Base-by-base conservation (phyloP, 2,329 filamentous ascomycete species). In the Cryphonectria radicalis region DNA sequence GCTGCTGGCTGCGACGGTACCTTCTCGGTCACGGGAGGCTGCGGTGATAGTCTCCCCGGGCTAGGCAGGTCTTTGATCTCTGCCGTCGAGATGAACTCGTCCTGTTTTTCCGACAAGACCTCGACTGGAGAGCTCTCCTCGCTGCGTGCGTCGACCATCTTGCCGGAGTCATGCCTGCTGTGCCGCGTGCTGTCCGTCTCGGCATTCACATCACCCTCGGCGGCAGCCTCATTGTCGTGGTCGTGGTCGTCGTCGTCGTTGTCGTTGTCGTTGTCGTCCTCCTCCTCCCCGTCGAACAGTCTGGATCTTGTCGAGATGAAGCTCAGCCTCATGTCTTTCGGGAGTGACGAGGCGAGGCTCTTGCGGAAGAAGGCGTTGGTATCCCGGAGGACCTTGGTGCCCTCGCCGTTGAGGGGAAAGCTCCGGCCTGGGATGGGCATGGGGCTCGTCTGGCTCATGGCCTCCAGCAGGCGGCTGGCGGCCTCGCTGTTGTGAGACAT, bases 101-200 rank as follows among this genome's bases (percentile, higher is more conserved):
- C 69, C 28, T 59, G 42, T 17, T 70, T 60, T 55, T 68, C 64
- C 19, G 25, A 32, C 14, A 42, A 32, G 4, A 42, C 57, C n/a
- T 63, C 62, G 17, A 66, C 37, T 7, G 60, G 64, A 3, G 68
- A 70, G 8, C 17, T 37, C 32, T 76, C 76, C 22, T 80, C 78
- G 0, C 68, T 74, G 22, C 62, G 42, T 19, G 62, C 67, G 25
- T 79, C 83, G 28, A 86, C 75, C 46, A 85, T 82, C 75, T 85
- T 87, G 59, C 81, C 84, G n/a, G 86, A 88, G 73, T 88, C 86
- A 66, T 85, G 84, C 70, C 71, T 68, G 69, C 69, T 73, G 22
- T 73, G 71, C 37, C 71, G 43, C 8, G 59, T 50, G 42, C 69
- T 73, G 63, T 73, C 71, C 69, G 57, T 57, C 19, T 85, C 86